Conservation (phyloP, 2,329 filamentous ascomycete species). For the Ophiognomonia clavigignenti-juglandacearum region DNA sequence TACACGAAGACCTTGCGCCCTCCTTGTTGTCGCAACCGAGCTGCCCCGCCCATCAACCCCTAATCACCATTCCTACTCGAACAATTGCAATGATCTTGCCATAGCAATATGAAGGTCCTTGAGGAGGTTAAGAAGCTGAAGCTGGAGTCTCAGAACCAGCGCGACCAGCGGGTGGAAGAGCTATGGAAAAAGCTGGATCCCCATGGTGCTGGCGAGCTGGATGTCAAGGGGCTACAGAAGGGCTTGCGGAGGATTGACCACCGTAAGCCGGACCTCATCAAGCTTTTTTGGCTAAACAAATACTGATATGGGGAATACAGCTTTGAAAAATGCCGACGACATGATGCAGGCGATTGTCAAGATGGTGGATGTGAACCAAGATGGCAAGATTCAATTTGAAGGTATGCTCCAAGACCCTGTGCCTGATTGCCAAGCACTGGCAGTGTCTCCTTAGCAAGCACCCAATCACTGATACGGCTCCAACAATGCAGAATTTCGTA, state of each 20-base stretch:
- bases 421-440: not conserved
- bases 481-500: slow-evolving; percentile 67
- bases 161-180: slow-evolving; percentile 75
- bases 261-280: slow-evolving; percentile 48
- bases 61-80: not conserved
- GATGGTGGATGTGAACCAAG: slow-evolving; percentile 76
- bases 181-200: slow-evolving; percentile 83
- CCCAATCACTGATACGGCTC: slow-evolving; percentile 5
- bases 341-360: slow-evolving; percentile 77
- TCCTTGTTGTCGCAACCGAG: too few species aligned
- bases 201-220: slow-evolving; percentile 70
- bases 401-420: not conserved
- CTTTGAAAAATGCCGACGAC: slow-evolving; percentile 83
- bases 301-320: slow-evolving; percentile 28
- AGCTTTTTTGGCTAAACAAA: slow-evolving; percentile 3
- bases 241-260: slow-evolving; percentile 88
- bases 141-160: slow-evolving; percentile 70
- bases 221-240: slow-evolving; percentile 77
- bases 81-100: slow-evolving; percentile 32
- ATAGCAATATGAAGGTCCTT: slow-evolving; percentile 38
- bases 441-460: not conserved
- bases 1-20: too few species aligned
- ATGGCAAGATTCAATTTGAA: slow-evolving; percentile 87
- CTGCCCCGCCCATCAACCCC: too few species aligned
- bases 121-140: slow-evolving; percentile 47